Evolutionary conservation across 257 asterid genomes (phyloP), one percentile per base, ranked within the genome.

Genomic region (Asclepias syriaca): DNA sequence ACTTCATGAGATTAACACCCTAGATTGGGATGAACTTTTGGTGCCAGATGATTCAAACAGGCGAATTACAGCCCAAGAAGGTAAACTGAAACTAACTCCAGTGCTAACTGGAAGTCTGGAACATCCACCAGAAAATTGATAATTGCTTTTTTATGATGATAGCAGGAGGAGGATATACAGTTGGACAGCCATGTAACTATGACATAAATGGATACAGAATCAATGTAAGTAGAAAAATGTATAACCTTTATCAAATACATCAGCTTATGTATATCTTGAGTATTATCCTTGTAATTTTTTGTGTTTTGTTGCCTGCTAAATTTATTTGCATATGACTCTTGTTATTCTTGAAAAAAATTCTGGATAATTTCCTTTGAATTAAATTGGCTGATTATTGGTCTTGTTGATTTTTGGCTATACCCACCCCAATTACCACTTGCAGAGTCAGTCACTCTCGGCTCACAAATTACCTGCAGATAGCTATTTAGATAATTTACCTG

Each of bases 11-110:
- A 87, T 95, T 73, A 95, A 95, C 81, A 95, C 98, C 10, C 92
- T 95, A 55, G 99, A 95, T 56, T 95, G 99, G 99, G 99, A 95
- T 74, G 99, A 95, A 79, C 99, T 95, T 85, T 69, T 91, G 84
- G 86, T 70, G 72, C 84, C 86, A 29, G 85, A 81, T 75, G 95
- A 88, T 82, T 78, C 93, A 75, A 82, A 76, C 75, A 85, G 80
- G 74, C 75, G 63, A 75, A 80, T 64, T 63, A 63, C 85, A 79
- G 78, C 82, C 46, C 90, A 81, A 76, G 88, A 84, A 80, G 99
- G 98, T 95, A 78, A 67, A 59, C 72, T 27, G 39, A 16, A 49
- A 55, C 68, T 18, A 34, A 56, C 55, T 55, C 70, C 60, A 2
- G 2, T 60, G 34, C 48, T 61, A 53, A 22, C 45, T 27, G 16